Percentiles rank a stretch among this genome's conserved stretches.
phyloP scores from a whole-genome alignment of 805 yeast genomes.

The Candida tammaniensis region DNA sequence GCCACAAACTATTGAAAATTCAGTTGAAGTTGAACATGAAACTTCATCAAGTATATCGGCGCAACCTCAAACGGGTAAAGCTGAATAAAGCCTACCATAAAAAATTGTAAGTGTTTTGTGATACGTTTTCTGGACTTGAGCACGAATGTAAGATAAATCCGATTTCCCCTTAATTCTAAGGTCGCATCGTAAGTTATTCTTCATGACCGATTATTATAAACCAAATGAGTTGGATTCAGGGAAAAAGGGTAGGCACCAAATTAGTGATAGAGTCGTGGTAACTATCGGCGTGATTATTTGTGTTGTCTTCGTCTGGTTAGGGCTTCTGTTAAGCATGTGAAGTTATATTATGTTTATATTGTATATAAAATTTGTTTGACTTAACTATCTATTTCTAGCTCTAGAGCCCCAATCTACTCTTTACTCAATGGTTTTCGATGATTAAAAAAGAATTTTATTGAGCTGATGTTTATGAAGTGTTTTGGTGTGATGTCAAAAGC shows the following conservation, averaged over 20 bases:
- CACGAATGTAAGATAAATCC: no score
- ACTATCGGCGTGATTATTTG: neutral
- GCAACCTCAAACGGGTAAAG: no score
- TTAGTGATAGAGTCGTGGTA: neutral
- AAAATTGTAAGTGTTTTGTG: no score
- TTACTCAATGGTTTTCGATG: no score
- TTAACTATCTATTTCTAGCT: conserved; percentile 1
- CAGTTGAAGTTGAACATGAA: conserved; percentile 9
- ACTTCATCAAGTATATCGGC: neutral
- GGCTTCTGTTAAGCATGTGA: conserved; percentile 1
- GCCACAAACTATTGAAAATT: neutral
- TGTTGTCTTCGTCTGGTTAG: neutral
- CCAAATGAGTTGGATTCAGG: conserved; percentile 3
- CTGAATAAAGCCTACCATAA: no score
- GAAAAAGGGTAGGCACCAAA: conserved; percentile 1
- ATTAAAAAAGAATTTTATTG: no score
- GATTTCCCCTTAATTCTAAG: no score
- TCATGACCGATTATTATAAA: no score
- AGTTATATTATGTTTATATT: conserved; percentile 1
- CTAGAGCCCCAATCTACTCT: neutral
- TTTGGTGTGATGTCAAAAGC: no score
- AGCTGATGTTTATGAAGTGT: no score
- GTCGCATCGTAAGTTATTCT: no score
- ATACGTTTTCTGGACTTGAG: no score
- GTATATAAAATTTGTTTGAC: neutral